Conservation (phyloP, 768 basidiomycete species). For the Tricholoma sp. region DNA sequence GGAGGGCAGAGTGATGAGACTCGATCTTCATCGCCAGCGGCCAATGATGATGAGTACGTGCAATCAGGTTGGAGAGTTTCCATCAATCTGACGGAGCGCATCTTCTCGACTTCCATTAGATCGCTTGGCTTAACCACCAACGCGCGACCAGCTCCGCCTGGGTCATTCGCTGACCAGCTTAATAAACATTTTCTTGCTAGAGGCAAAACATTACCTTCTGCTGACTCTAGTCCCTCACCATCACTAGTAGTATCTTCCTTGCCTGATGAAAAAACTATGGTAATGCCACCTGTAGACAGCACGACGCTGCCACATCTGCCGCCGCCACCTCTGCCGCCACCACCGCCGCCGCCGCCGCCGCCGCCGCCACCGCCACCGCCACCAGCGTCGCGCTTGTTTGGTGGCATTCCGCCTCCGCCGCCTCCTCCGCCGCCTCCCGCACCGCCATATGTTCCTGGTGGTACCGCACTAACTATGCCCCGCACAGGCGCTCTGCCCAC, state of each 20-base stretch:
- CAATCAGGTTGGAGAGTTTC: constrained; percentile 38
- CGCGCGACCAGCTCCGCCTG: constrained; percentile 31
- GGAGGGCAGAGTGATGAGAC: constrained; percentile 39
- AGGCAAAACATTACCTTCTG: constrained; percentile 36
- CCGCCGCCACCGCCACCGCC: constrained; percentile 33
- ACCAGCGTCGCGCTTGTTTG: constrained; percentile 22
- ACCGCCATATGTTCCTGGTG: constrained; percentile 2
- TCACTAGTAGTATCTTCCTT: constrained; percentile 30
- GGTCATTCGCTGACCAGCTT: constrained; percentile 58
- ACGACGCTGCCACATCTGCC: constrained; percentile 23
- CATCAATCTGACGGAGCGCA: constrained; percentile 46
- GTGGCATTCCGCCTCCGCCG: constrained; percentile 25
- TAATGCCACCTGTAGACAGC: neutral
- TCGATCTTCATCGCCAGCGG: constrained; percentile 38
- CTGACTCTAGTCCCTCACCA: constrained; percentile 31
- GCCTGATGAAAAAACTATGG: constrained; percentile 29
- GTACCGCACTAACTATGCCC: constrained; percentile 22
- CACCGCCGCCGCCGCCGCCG: constrained; percentile 16
- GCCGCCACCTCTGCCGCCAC: constrained; percentile 15
- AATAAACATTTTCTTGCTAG: constrained; percentile 50
- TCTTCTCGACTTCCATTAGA: constrained; percentile 50
- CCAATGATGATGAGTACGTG: constrained; percentile 49
- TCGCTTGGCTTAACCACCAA: constrained; percentile 32
- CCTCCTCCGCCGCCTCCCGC: constrained; percentile 29
- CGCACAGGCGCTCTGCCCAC: constrained; percentile 26